Conservation (phyloP, 345 rosid genomes). For the Aethionema arabicum region DNA sequence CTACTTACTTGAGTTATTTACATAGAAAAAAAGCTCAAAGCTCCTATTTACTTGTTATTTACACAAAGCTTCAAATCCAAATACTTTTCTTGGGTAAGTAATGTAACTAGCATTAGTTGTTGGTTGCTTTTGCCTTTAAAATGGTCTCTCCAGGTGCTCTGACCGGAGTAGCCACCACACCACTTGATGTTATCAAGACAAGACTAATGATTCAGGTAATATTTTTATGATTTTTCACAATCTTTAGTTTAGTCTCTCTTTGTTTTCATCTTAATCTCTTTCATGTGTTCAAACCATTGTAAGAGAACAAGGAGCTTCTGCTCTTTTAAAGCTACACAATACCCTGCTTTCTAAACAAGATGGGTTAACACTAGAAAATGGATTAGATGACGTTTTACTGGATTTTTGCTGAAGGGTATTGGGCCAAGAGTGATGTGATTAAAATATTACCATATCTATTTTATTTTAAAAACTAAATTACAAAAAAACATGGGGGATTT, state of each 20-base stretch:
- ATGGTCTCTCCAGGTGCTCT: slow-evolving; percentile 78
- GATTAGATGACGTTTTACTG: too few relatives aligned
- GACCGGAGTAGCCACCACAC: slow-evolving; percentile 97
- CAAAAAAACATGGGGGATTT: too few relatives aligned
- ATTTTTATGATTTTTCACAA: background rate
- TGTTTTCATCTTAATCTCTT: slow-evolving; percentile 28
- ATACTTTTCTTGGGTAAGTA: background rate
- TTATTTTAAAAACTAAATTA: too few relatives aligned
- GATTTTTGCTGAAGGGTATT: slow-evolving; percentile 58
- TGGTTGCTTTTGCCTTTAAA: background rate
- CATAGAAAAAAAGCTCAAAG: too few relatives aligned
- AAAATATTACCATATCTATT: too few relatives aligned
- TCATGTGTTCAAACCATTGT: slow-evolving; percentile 86
- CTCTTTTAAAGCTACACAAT: slow-evolving; percentile 67
- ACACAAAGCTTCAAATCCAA: background rate
- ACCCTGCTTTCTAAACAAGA: background rate
- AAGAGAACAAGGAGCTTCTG: slow-evolving; percentile 82
- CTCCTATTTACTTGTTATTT: too few relatives aligned
- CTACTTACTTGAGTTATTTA: background rate
- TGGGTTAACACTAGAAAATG: background rate
- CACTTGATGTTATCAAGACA: slow-evolving; percentile 95
- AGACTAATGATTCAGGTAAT: slow-evolving; percentile 94
- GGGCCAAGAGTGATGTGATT: slow-evolving; percentile 86
- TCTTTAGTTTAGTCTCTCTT: background rate
- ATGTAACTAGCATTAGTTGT: background rate